Evolutionary conservation across 176 grass and related monocot species (phyloP), one percentile per base, ranked within the genome.

Genomic region (Thalia dealbata): DNA sequence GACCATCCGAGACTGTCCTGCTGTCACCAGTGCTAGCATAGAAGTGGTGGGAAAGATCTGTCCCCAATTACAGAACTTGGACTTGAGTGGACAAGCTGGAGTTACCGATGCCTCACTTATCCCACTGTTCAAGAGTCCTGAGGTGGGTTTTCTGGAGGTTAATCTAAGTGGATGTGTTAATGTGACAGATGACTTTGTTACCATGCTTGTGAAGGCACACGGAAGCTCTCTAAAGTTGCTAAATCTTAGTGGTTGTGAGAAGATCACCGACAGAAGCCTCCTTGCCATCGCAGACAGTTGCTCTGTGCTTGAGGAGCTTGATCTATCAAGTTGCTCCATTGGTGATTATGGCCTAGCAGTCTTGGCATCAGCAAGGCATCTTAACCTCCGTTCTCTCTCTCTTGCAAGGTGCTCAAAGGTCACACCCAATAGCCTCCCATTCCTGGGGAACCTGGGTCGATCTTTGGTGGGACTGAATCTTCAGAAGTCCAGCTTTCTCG

Each of bases 291-390:
- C 82, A 4, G 83, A 89, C 76, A 79, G 77, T 15, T 99, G 95
- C 69, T 74, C 26, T 23, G 73, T 85, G 55, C 90, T 99, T 12
- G 83, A 85, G 3, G 95, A 99, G 67, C 87, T 99, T 52, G 90
- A 99, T 85, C 80, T 99, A 52, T 99, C 95, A 42, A 90, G 83
- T 61, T 88, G 84, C 74, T 86, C 88, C 79, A 69, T 99, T 64
- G 84, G 87, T 0, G 90, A 99, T 73, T 88, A 93, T 38, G 95
- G 95, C 58, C 61, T 93, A 23, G 83, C 95, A 2, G 74, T 88
- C 32, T 64, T 99, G 70, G 85, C 85, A 70, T 86, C 87, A 0
- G 95, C 88, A 1, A 88, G 80, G 10, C 85, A 81, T 54, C 83
- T 99, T 64, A 78, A 93, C 56, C 81, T 99, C 29, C 85, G 81